Evolutionary conservation across 345 rosid species (phyloP).

Genomic region (Eutrema yunnanense): DNA sequence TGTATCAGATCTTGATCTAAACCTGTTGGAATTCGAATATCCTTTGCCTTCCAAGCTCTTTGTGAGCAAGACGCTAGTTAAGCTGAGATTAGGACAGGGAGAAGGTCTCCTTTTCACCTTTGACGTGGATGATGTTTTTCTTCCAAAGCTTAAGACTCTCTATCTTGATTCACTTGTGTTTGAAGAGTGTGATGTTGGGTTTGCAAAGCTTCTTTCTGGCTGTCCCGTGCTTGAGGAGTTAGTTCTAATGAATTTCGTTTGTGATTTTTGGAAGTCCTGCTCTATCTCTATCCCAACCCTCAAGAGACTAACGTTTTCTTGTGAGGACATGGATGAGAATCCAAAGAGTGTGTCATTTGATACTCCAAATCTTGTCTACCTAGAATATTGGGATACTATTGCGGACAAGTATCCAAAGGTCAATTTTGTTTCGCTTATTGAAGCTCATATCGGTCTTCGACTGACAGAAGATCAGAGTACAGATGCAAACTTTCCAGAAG

Average conservation of each 20-base stretch:
- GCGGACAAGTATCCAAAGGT: background rate
- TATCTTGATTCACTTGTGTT: background rate
- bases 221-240: conserved; percentile 2
- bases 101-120: no score
- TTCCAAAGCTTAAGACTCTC: background rate
- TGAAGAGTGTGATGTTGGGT: background rate
- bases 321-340: background rate
- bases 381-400: background rate
- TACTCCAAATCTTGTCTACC: background rate
- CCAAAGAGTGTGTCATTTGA: background rate
- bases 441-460: background rate
- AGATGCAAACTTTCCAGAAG: no score
- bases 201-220: background rate
- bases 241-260: background rate
- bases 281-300: background rate
- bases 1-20: background rate
- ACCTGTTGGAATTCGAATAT: no score
- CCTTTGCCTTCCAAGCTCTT: background rate
- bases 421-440: background rate
- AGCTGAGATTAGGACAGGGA: background rate
- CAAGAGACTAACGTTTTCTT: background rate
- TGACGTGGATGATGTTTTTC: background rate
- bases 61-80: background rate
- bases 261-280: background rate
- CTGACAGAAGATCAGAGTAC: background rate